Percentiles rank a stretch among this genome's conserved stretches.
phyloP scores from a whole-genome alignment of 2,329 filamentous ascomycete species.

The Aspergillus caelatus region DNA sequence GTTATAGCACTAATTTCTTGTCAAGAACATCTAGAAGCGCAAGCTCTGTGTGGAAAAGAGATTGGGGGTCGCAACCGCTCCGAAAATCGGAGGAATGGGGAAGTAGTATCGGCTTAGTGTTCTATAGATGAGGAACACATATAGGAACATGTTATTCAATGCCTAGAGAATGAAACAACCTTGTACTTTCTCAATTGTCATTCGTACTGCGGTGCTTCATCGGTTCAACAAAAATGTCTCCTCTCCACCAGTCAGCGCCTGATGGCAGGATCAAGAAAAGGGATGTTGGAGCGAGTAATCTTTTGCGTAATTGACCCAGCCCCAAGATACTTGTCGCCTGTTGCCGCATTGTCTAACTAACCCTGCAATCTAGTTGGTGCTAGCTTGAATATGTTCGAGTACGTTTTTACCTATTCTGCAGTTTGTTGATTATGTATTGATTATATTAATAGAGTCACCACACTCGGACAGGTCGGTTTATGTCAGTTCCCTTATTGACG shows the following conservation, averaged over 20 bases:
- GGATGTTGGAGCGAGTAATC: background rate
- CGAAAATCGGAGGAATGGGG: background rate
- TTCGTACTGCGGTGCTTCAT: background rate
- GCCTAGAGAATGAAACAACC: background rate
- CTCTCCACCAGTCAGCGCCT: background rate
- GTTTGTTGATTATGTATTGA: background rate
- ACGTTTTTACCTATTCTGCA: background rate
- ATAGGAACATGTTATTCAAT: background rate
- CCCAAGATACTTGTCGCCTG: no score
- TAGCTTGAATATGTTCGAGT: background rate
- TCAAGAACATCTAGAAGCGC: background rate
- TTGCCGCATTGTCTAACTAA: background rate
- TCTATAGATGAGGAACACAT: background rate
- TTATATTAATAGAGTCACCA: background rate
- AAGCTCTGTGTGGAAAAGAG: background rate
- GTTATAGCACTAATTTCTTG: background rate
- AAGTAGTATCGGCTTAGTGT: background rate
- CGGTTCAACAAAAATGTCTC: background rate
- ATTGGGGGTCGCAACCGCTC: background rate
- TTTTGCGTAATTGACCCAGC: background rate
- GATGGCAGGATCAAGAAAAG: background rate
- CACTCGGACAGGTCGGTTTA: background rate
- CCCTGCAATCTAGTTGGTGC: background rate
- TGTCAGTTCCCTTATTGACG: background rate
- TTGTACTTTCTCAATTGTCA: background rate